A percentile compares a stretch with the other conserved stretches of the same genome.
phyloP scores from a whole-genome alignment of 495 filamentous ascomycete species.

The Neurospora sp. region DNA sequence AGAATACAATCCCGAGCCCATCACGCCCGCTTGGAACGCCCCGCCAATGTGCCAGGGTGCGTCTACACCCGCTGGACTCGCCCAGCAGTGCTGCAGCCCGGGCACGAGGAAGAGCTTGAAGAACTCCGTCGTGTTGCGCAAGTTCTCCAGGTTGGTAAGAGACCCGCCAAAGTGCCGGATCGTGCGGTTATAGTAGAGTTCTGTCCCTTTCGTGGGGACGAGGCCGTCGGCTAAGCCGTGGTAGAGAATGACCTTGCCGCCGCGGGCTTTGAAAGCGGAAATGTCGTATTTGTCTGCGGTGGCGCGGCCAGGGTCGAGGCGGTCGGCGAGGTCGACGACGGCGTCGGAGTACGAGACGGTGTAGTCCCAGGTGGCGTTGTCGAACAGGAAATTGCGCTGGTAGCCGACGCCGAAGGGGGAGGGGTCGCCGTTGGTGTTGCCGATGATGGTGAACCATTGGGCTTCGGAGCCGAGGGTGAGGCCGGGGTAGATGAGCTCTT shows the following conservation, averaged over 20 bases:
- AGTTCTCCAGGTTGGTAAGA: constrained; percentile 1
- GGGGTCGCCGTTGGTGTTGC: constrained; percentile 8
- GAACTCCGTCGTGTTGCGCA: constrained; percentile 13
- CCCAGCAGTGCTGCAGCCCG: constrained; percentile 34
- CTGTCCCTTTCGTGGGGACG: constrained; percentile 35
- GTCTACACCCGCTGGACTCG: constrained; percentile 18
- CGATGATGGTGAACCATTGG: constrained; percentile 14
- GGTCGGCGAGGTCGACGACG: constrained; percentile 14
- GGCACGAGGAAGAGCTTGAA: constrained; percentile 33
- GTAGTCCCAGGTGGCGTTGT: constrained; percentile 32
- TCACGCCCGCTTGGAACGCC: constrained; percentile 22
- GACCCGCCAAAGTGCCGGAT: constrained; percentile 17
- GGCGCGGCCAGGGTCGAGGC: constrained; percentile 27
- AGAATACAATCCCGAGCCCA: constrained; percentile 13
- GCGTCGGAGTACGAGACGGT: constrained; percentile 12
- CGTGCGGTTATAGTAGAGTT: constrained; percentile 32
- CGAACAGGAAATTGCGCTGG: constrained; percentile 31
- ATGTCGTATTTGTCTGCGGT: constrained; percentile 40
- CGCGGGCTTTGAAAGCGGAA: constrained; percentile 28
- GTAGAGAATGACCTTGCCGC: constrained; percentile 48
- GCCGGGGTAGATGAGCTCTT: constrained; percentile 44
- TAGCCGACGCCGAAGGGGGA: constrained; percentile 27
- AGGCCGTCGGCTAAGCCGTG: constrained; percentile 44
- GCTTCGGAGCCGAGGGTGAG: constrained; percentile 27
- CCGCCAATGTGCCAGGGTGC: constrained; percentile 39